Conservation (phyloP, 2,329 filamentous ascomycete species). For the Colletotrichum sp. region DNA sequence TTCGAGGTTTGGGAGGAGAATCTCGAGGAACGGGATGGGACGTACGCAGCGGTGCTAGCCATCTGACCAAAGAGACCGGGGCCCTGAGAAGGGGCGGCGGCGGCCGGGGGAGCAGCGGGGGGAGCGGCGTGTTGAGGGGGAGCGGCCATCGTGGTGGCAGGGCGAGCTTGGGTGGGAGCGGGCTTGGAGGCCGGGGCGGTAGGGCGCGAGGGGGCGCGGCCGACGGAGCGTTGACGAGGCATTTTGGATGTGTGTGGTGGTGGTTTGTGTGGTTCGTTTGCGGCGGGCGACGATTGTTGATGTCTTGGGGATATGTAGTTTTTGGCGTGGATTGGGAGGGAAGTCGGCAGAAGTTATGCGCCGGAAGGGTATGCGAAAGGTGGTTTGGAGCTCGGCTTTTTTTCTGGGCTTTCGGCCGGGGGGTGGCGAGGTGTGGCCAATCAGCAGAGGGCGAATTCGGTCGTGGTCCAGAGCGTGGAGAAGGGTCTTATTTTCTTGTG, state of each 20-base stretch:
- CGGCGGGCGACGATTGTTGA: not conserved
- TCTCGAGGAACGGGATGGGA: conserved; percentile 30
- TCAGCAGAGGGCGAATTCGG: conserved; percentile 4
- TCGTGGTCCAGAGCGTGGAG: not conserved
- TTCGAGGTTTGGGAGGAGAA: not conserved
- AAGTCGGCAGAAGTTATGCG: conserved; percentile 20
- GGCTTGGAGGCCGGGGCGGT: conserved; percentile 64
- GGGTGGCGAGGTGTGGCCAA: conserved; percentile 11
- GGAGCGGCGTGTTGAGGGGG: conserved; percentile 43
- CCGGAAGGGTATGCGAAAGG: not conserved
- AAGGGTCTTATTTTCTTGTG: not conserved
- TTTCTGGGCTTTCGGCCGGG: not conserved
- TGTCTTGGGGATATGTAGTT: conserved; percentile 31
- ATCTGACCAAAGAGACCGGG: conserved; percentile 95
- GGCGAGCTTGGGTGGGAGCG: conserved; percentile 67
- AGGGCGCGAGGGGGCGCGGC: conserved; percentile 67
- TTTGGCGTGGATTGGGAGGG: conserved; percentile 27
- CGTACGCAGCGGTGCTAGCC: conserved; percentile 97
- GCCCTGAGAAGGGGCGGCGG: conserved; percentile 63
- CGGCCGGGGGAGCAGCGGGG: conserved; percentile 53
- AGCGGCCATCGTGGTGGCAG: conserved; percentile 71
- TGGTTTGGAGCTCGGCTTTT: conserved; percentile 11
- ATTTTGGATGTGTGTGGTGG: conserved; percentile 51
- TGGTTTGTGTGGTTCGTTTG: not conserved
- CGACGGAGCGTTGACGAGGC: conserved; percentile 79